Conservation (phyloP, 768 basidiomycete genomes). For the Pisolithus albus region DNA sequence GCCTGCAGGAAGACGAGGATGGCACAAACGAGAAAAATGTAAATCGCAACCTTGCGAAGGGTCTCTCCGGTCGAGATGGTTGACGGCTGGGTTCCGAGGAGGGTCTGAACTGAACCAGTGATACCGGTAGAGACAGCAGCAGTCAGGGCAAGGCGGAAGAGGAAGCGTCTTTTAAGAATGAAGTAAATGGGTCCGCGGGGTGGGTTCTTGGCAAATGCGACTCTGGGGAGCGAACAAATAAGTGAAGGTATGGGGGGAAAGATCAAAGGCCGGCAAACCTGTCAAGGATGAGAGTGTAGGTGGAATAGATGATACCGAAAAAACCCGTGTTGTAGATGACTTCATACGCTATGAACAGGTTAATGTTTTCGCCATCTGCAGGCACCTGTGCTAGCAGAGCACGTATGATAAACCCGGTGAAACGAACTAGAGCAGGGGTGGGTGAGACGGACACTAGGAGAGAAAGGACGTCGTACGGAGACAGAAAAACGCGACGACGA, state of each 20-base stretch:
- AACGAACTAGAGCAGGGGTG: constrained; percentile 6
- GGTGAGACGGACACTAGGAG: not conserved
- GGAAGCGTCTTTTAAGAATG: constrained; percentile 10
- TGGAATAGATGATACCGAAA: constrained; percentile 25
- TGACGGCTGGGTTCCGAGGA: not conserved
- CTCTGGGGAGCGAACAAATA: constrained; percentile 1
- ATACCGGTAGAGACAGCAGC: constrained; percentile 26
- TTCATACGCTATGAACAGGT: constrained; percentile 22
- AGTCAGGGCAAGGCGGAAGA: constrained; percentile 21
- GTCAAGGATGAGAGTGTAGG: constrained; percentile 23
- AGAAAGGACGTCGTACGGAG: constrained; percentile 6
- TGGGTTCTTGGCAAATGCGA: constrained; percentile 10
- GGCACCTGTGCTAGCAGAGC: constrained; percentile 9
- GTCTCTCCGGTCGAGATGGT: constrained; percentile 13
- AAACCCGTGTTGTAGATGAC: constrained; percentile 31
- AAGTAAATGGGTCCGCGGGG: constrained; percentile 11
- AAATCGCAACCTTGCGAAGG: constrained; percentile 21
- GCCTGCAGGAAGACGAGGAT: constrained; percentile 16
- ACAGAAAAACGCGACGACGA: constrained; percentile 22
- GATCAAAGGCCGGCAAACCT: constrained; percentile 17
- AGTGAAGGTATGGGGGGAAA: not conserved
- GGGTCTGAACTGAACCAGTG: constrained; percentile 16
- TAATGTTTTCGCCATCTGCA: constrained; percentile 15
- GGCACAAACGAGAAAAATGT: constrained; percentile 26
- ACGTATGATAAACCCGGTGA: constrained; percentile 14